Base-by-base conservation (phyloP, 352 stramenopile species). In the Phytophthora tentaculata region DNA sequence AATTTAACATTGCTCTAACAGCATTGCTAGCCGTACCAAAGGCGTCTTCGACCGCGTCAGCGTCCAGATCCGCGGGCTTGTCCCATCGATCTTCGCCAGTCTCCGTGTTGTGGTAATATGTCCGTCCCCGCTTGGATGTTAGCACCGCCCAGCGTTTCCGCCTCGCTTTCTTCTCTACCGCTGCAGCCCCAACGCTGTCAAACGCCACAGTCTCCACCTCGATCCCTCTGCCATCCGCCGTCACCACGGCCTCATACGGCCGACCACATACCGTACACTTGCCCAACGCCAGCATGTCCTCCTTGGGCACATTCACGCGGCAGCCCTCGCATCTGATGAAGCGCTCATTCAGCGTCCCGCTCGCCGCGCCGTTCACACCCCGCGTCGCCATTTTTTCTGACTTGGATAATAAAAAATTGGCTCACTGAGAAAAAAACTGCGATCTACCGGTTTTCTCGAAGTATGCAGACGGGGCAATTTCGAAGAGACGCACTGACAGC, bases 21-120 rank as follows among this genome's bases (percentile, higher is more conserved):
- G 28, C 28, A 32, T 0, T 24, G 48, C 14, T 5, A 29, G 2
- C 7, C 76, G 17, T 71, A 89, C 82, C 84, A 59, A 90, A 91
- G 17, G 71, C 58, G 56, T 90, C 80, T 32, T 88, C 80, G 1
- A 70, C 73, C 1, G 83, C 83, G 17, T 91, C 80, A 26, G 81
- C 82, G 17, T 90, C 86, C 58, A 90, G 61, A 26, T 94, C 86
- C 13, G 74, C 64, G 1, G 86, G 86, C 53, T 85, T 83, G 23
- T 91, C 83, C 86, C 86, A 94, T 53, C 81, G 79, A 56, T 94
- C 86, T 64, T 94, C 86, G 35, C 86, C 86, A 5, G 83, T 94
- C 54, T 94, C 86, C 28, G 84, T 83, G 67, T 94, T 94, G 72
- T 94, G 83, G 57, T 94, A 94, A 63, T 92, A 94, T n/a, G 68